Base-by-base conservation (phyloP, 257 asterid genomes). In the Dorcoceras hygrometricum region DNA sequence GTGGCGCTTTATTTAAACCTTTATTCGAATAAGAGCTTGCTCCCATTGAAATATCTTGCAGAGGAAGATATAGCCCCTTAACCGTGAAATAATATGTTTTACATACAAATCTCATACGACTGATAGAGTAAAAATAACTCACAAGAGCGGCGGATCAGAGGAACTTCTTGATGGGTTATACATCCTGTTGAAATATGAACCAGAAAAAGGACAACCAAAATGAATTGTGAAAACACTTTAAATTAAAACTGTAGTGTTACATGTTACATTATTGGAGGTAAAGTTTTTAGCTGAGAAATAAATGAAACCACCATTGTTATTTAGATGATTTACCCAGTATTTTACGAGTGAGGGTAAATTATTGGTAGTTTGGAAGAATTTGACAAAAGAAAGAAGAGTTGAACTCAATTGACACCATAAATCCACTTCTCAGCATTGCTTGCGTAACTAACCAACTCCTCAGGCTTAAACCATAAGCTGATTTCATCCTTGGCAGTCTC, bases 401-500 rank as follows among this genome's bases (percentile, higher is more conserved):
- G 29, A 11, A 1, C 56, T 71, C 74, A 94, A 75, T 94, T 90
- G 58, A 0, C 76, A 56, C 97, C 99, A 68, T 94, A 88, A 71
- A 89, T 62, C 99, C 98, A 94, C 80, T 87, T 89, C 87, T 94
- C 99, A 46, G 95, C 73, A 71, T 89, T 84, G 89, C 83, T 84
- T 4, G 89, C 71, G 95, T 83, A 94, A 26, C 62, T 78, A 50
- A 94, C 96, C 89, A 94, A 80, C 78, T 94, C 99, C 68, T 84
- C 97, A 1, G 93, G 91, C 74, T 94, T 91, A 73, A 94, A 91
- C 99, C 98, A 91, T 62, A 91, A 87, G 74, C 74, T 80, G 89
- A 94, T 94, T 69, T 94, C 99, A 72, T 94, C 98, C 82, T 91
- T 94, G 32, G 99, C 99, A 3, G 98, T 94, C 87, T 94, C 97